Percentiles rank a stretch among this genome's conserved stretches.
phyloP scores from a whole-genome alignment of 2,329 filamentous ascomycete species.

The Trichoderma aggressivum region DNA sequence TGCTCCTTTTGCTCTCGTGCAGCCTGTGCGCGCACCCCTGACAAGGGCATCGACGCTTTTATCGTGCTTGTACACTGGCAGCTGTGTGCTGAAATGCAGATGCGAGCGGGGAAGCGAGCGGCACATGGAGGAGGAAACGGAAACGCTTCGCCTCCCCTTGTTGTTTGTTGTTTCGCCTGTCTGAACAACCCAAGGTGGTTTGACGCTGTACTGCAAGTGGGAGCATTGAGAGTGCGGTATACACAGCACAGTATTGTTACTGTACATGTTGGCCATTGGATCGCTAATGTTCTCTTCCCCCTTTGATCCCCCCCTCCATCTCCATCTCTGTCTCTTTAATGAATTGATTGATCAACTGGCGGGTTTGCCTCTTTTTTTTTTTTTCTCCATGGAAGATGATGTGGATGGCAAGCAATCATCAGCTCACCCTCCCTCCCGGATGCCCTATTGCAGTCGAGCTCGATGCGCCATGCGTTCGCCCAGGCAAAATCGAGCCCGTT shows the following conservation, averaged over 20 bases:
- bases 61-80: background rate
- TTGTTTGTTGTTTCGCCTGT: background rate
- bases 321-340: too few relatives aligned
- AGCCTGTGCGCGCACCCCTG: conserved; percentile 10
- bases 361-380: background rate
- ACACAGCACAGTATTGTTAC: background rate
- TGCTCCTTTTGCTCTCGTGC: conserved; percentile 12
- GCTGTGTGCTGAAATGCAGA: conserved; percentile 3
- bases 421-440: conserved; percentile 6
- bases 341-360: background rate
- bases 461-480: conserved; percentile 3
- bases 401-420: conserved; percentile 1
- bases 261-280: too few relatives aligned
- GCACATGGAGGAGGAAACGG: background rate
- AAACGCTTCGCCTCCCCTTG: background rate
- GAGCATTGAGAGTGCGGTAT: background rate
- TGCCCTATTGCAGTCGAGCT: background rate
- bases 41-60: conserved; percentile 14
- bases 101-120: conserved; percentile 16
- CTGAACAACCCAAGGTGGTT: background rate
- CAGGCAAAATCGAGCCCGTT: background rate
- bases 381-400: background rate
- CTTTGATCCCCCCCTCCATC: background rate
- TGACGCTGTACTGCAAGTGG: background rate
- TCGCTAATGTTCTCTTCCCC: too few relatives aligned